Evolutionary conservation across 2,329 filamentous ascomycete species (phyloP), one percentile per base, ranked within the genome.

Genomic region (Metarhizium robertsii): DNA sequence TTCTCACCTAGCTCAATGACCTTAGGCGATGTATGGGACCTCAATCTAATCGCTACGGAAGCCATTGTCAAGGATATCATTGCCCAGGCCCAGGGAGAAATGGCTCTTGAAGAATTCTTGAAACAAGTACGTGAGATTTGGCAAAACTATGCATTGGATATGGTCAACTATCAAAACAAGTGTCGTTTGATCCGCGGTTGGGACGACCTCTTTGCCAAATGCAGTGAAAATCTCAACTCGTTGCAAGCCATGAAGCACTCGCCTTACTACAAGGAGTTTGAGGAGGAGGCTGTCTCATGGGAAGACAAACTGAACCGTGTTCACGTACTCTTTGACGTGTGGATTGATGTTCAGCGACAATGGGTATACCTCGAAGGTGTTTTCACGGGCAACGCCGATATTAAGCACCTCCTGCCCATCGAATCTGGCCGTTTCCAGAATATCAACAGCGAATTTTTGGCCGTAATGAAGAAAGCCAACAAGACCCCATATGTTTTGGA

Each of bases 301-400:
- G 95, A 99, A 72, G 95, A 99, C 73, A 96, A 95, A 70, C 80
- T 99, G 30, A 99, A 97, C 70, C 85, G 94, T 49, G 91, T 99
- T 2, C 94, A 99, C 68, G 90, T 99, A 16, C 80, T 99, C 10
- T 99, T 99, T 66, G 94, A 99, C 69, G 92, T 99, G 16, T 99
- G 95, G 95, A 99, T 99, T 64, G 95, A 99, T 72, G 95, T 99
- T n/a, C 94, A 99, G 71, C 87, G 95, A 59, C 94, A 99, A 74
- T 99, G 94, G 94, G 94, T 99, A 7, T 99, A 99, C 69, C 83
- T 99, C 5, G 95, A 99, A 73, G 94, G 94, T 61, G 94, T 99
- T 38, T 99, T 99, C 69, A 96, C 92, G 1, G 94, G 94, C 57
- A 99, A 99, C 67, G 92, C 90, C 43, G 94, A 99, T 67, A 99